A percentile compares a stretch with the other conserved stretches of the same genome.
phyloP scores from a whole-genome alignment of 495 filamentous ascomycete species.

The Aspergillus conjunctus region DNA sequence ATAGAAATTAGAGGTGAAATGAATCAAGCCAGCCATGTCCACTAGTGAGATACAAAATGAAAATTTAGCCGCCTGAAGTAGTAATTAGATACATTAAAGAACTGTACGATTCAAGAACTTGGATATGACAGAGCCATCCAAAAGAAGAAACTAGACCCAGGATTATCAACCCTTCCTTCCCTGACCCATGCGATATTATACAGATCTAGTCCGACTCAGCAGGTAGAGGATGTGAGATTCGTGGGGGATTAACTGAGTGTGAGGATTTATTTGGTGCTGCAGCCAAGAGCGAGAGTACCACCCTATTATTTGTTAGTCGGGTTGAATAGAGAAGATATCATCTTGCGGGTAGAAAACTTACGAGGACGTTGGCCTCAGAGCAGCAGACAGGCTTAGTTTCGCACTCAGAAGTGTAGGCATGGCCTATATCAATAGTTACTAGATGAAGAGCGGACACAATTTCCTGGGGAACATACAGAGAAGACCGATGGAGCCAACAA shows the following conservation, averaged over 20 bases:
- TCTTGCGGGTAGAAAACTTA: conserved; percentile 20
- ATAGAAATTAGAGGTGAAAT: too few species aligned
- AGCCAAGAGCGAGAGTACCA: conserved; percentile 33
- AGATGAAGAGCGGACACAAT: not conserved
- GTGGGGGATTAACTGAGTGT: not conserved
- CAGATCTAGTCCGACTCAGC: not conserved
- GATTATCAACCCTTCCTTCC: not conserved
- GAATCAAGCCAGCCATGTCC: too few species aligned
- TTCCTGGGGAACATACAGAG: conserved; percentile 32
- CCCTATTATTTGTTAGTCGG: conserved; percentile 21
- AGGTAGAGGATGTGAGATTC: not conserved
- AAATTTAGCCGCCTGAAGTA: not conserved
- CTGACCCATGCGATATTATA: not conserved
- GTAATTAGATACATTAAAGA: not conserved
- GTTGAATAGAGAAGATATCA: not conserved
- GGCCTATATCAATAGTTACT: conserved; percentile 27
- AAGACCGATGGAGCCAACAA: conserved; percentile 57
- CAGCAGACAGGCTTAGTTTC: conserved; percentile 40
- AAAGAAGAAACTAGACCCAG: not conserved
- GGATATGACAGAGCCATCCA: not conserved
- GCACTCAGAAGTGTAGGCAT: conserved; percentile 30
- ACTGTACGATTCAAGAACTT: not conserved
- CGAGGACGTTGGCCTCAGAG: conserved; percentile 39
- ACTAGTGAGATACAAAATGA: not conserved
- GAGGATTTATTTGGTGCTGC: conserved; percentile 18